Conservation (phyloP, 495 filamentous ascomycete genomes). For the Hypoxylon perforatum region DNA sequence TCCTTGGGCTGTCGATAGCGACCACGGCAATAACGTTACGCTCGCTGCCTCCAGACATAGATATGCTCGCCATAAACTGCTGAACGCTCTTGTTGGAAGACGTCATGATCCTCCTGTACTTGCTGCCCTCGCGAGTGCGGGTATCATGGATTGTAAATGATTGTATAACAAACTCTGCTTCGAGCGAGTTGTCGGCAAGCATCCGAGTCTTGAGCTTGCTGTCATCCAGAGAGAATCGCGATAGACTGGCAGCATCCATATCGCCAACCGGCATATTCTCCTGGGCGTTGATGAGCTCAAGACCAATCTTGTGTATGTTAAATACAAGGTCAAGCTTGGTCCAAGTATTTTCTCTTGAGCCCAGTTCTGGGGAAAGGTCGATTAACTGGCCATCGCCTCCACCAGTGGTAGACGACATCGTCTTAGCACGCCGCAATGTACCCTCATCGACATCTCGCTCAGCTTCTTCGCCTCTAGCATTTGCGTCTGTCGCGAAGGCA, state of each 20-base stretch:
- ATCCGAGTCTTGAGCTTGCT: slow-evolving; percentile 93
- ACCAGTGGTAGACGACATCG: slow-evolving; percentile 56
- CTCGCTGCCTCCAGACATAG: slow-evolving; percentile 87
- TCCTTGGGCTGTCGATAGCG: slow-evolving; percentile 93
- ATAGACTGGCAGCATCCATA: slow-evolving; percentile 83
- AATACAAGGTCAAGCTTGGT: slow-evolving; percentile 95
- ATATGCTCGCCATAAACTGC: slow-evolving; percentile 97
- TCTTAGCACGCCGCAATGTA: slow-evolving; percentile 59
- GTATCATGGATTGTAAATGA: slow-evolving; percentile 96
- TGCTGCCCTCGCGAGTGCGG: slow-evolving; percentile 85
- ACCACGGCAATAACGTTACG: slow-evolving; percentile 88
- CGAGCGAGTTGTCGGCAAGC: slow-evolving; percentile 89
- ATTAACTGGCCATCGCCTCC: slow-evolving; percentile 57
- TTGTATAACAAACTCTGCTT: slow-evolving; percentile 92
- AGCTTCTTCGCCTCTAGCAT: slow-evolving; percentile 71
- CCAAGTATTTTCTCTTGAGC: slow-evolving; percentile 75
- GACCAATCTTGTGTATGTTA: slow-evolving; percentile 83
- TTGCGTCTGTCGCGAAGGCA: slow-evolving; percentile 82
- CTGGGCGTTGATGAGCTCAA: slow-evolving; percentile 85
- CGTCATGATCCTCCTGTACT: slow-evolving; percentile 98
- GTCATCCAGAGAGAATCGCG: slow-evolving; percentile 91
- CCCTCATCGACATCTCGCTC: slow-evolving; percentile 59
- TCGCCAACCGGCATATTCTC: slow-evolving; percentile 79
- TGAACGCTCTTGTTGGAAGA: slow-evolving; percentile 92
- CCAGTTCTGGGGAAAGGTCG: slow-evolving; percentile 73